Conservation (phyloP, 495 filamentous ascomycete genomes). For the Penicillium taxi region DNA sequence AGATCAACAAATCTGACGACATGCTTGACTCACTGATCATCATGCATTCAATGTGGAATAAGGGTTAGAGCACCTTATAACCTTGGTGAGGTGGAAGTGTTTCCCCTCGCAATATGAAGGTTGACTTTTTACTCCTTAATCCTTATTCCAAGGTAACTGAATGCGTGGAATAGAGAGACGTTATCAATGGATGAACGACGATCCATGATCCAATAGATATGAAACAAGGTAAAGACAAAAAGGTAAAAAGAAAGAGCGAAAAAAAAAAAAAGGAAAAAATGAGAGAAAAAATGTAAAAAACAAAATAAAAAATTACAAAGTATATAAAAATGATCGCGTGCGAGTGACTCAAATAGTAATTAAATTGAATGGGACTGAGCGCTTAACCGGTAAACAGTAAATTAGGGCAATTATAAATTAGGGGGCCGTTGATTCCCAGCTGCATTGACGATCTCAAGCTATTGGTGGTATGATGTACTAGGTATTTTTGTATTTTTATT, state of each 20-base stretch:
- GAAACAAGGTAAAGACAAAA: background rate
- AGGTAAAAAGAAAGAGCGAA: slow-evolving; percentile 1
- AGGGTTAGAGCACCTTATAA: too few relatives aligned
- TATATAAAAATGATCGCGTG: too few relatives aligned
- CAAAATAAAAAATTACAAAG: background rate
- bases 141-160: slow-evolving; percentile 1
- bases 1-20: slow-evolving; percentile 3
- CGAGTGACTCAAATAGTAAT: too few relatives aligned
- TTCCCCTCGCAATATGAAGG: background rate
- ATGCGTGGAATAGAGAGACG: background rate
- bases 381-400: too few relatives aligned
- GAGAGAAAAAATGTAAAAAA: too few relatives aligned
- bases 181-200: slow-evolving; percentile 1
- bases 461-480: slow-evolving; percentile 21
- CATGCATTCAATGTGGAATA: too few relatives aligned
- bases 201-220: slow-evolving; percentile 6
- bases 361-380: too few relatives aligned
- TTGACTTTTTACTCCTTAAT: background rate
- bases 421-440: slow-evolving; percentile 15
- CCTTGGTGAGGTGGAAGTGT: too few relatives aligned
- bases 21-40: slow-evolving; percentile 2
- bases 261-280: background rate
- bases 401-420: too few relatives aligned
- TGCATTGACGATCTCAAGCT: slow-evolving; percentile 20
- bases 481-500: too few relatives aligned